Conservation (phyloP, 2,329 filamentous ascomycete species). For the Phyllosticta citriasiana region DNA sequence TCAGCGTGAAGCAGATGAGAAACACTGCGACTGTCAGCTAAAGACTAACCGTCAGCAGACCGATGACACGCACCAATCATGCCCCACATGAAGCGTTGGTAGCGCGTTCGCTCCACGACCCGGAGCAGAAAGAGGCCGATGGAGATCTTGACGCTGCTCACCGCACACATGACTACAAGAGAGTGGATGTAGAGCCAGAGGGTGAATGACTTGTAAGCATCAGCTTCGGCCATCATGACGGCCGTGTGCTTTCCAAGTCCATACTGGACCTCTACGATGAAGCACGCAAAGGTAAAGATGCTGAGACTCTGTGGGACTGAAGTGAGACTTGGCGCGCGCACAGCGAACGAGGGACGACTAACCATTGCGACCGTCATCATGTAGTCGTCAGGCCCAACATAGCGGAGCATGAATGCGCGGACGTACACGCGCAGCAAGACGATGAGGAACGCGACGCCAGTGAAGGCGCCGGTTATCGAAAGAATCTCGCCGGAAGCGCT, state of each 20-base stretch:
- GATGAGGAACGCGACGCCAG: conserved; percentile 27
- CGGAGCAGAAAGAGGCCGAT: conserved; percentile 38
- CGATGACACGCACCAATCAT: conserved; percentile 29
- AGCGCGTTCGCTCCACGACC: conserved; percentile 30
- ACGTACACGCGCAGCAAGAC: conserved; percentile 39
- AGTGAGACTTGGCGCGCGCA: not conserved
- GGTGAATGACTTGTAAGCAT: conserved; percentile 26
- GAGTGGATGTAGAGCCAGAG: conserved; percentile 36
- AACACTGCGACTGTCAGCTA: conserved; percentile 24
- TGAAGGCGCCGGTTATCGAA: conserved; percentile 30
- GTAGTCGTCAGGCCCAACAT: conserved; percentile 41
- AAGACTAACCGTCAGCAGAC: not conserved
- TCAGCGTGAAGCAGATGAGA: conserved; percentile 32
- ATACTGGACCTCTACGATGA: conserved; percentile 34
- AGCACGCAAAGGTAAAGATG: conserved; percentile 27
- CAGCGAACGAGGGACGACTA: conserved; percentile 9
- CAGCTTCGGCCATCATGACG: conserved; percentile 21
- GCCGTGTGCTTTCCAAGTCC: conserved; percentile 39
- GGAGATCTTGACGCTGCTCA: conserved; percentile 39
- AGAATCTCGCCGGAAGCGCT: conserved; percentile 32
- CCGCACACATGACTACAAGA: conserved; percentile 37
- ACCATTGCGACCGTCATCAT: conserved; percentile 35
- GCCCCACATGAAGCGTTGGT: conserved; percentile 32
- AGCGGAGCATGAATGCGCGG: conserved; percentile 36
- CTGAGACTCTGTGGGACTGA: not conserved